These are phyloP conservation scores for Chlorella sp. DNA, from an alignment of 139 green algal species.

Conservation along the genomic window DNA sequence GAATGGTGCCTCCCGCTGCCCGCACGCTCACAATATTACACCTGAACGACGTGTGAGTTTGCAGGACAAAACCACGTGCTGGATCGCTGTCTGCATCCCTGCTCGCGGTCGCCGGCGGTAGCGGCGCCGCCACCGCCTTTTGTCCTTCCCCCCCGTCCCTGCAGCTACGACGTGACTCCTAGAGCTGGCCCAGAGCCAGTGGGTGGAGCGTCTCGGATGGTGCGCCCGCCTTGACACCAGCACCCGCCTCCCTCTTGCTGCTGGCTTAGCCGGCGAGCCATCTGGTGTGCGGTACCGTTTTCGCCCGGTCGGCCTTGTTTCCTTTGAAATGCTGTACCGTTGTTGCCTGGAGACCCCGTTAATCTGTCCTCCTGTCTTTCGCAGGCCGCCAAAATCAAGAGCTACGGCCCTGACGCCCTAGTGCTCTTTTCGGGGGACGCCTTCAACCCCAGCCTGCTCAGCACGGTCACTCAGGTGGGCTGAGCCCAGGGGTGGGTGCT, in stretches of 20 bases:
- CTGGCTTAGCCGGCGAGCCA: too few species aligned
- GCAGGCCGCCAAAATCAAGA: slow-evolving; percentile 23
- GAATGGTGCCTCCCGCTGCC: not conserved
- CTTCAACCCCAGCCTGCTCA: slow-evolving; percentile 77
- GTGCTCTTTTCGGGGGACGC: slow-evolving; percentile 81
- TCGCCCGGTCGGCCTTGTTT: too few species aligned
- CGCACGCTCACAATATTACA: slow-evolving; percentile 60
- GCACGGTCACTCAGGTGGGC: slow-evolving; percentile 63
- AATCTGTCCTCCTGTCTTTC: too few species aligned
- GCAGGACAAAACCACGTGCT: not conserved
- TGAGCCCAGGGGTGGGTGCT: too few species aligned
- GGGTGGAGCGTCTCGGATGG: slow-evolving; percentile 69
- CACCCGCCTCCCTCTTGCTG: too few species aligned
- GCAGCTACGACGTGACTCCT: not conserved
- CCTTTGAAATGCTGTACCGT: too few species aligned
- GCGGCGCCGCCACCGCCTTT: too few species aligned
- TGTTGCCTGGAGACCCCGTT: too few species aligned
- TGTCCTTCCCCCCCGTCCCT: not conserved
- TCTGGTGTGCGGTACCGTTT: too few species aligned
- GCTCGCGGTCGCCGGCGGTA: too few species aligned
- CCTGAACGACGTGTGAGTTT: slow-evolving; percentile 72
- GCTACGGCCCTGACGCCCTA: slow-evolving; percentile 51
- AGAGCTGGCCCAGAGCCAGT: slow-evolving; percentile 57
- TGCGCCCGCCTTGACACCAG: not conserved
- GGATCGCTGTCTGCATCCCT: not conserved